Evolutionary conservation across 2,329 filamentous ascomycete genomes (phyloP).

Genomic region (Monosporascus sp.): DNA sequence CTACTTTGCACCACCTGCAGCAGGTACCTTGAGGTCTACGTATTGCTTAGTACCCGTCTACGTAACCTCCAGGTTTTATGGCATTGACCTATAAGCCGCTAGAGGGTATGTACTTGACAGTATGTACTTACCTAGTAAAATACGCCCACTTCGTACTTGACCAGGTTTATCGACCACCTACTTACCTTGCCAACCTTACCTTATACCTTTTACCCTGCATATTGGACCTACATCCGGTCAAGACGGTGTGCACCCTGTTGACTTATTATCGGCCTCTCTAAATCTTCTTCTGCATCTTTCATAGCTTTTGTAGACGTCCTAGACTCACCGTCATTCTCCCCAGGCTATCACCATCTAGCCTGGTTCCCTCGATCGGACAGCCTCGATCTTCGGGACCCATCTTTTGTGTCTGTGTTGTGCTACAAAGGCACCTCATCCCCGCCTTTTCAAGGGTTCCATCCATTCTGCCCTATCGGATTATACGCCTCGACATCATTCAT

Average conservation of each 20-base stretch:
- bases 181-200: too few species aligned
- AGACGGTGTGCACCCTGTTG: too few species aligned
- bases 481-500: slow-evolving; percentile 1
- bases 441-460: background rate
- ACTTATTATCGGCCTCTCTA: background rate
- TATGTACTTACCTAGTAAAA: too few species aligned
- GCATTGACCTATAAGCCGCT: too few species aligned
- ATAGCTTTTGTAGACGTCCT: background rate
- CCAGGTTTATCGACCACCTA: too few species aligned
- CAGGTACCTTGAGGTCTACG: background rate
- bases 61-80: too few species aligned
- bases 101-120: too few species aligned
- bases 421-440: background rate
- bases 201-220: too few species aligned
- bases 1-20: background rate
- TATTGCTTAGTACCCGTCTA: too few species aligned
- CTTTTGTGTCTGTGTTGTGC: background rate
- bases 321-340: background rate
- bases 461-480: background rate
- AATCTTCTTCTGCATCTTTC: background rate
- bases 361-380: background rate
- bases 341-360: background rate
- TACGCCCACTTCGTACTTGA: too few species aligned
- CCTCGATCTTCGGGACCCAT: background rate
- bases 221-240: too few species aligned